Evolutionary conservation across 176 grass and related monocot species (phyloP).

Genomic region (Microstegium vimineum): DNA sequence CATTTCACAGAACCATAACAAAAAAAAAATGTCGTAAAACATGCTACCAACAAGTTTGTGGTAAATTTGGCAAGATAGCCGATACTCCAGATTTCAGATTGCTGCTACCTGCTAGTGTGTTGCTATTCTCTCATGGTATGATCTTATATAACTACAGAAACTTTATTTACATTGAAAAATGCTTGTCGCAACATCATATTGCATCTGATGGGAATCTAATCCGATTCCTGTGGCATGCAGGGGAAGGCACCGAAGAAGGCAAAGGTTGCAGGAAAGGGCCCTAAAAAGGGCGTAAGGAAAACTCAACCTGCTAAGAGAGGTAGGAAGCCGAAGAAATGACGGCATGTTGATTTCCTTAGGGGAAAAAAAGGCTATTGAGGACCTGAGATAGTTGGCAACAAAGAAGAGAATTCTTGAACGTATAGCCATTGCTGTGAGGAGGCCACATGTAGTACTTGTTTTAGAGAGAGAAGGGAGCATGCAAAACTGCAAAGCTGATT

Average conservation of each 20-base stretch:
- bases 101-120: neutral
- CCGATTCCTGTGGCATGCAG: slow-evolving; percentile 33
- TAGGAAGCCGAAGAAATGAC: slow-evolving; percentile 75
- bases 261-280: slow-evolving; percentile 42
- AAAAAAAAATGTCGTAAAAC: neutral
- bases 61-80: neutral
- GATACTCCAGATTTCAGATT: neutral
- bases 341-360: neutral
- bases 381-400: neutral
- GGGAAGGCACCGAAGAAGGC: slow-evolving; percentile 58
- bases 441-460: neutral
- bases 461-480: neutral
- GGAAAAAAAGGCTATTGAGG: neutral
- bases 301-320: slow-evolving; percentile 51
- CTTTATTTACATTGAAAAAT: neutral
- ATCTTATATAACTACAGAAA: neutral
- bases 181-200: neutral
- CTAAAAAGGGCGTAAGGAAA: slow-evolving; percentile 62
- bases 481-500: neutral
- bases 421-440: neutral
- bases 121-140: neutral
- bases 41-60: neutral
- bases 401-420: neutral
- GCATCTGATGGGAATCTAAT: neutral
- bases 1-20: neutral